These are phyloP conservation scores for Zygosaccharomyces pseudobailii DNA, from an alignment of 1,139 yeast species.

Conservation along the genomic window DNA sequence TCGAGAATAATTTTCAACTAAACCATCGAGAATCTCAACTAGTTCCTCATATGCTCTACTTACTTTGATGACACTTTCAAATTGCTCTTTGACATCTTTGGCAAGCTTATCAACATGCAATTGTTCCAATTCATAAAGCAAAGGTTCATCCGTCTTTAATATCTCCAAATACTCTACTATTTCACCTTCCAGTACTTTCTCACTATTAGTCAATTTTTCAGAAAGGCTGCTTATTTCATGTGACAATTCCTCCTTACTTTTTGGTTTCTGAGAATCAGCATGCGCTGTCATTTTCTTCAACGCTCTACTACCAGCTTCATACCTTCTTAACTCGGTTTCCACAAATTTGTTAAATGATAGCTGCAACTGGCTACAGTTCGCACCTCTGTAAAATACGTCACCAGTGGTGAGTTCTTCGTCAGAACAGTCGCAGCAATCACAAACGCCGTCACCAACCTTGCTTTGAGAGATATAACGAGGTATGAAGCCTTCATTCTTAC, in stretches of 20 bases:
- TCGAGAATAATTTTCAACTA: conserved; percentile 30
- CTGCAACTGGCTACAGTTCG: conserved; percentile 48
- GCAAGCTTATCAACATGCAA: conserved; percentile 19
- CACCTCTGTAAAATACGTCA: conserved; percentile 47
- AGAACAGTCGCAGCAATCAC: conserved; percentile 98
- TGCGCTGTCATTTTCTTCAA: conserved; percentile 25
- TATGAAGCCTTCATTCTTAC: conserved; percentile 69
- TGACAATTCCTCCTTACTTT: conserved; percentile 10
- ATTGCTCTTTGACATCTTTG: conserved; percentile 15
- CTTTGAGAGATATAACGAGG: conserved; percentile 49
- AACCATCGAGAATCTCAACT: conserved; percentile 27
- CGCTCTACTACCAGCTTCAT: conserved; percentile 26
- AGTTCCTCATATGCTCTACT: conserved; percentile 26
- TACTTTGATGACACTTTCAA: conserved; percentile 19
- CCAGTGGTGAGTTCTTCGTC: conserved; percentile 55
- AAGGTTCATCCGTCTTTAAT: conserved; percentile 23
- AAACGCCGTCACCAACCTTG: conserved; percentile 81
- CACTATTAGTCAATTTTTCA: conserved; percentile 15
- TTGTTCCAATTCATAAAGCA: conserved; percentile 22
- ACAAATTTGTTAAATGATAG: conserved; percentile 35
- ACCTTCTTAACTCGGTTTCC: conserved; percentile 27
- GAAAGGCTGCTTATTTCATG: conserved; percentile 12
- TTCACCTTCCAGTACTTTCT: conserved; percentile 12
- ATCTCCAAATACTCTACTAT: conserved; percentile 17
- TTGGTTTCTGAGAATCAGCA: conserved; percentile 5